A percentile compares a stretch with the other conserved stretches of the same genome.
phyloP scores from a whole-genome alignment of 306 rosid genomes.

The Corylus americana region DNA sequence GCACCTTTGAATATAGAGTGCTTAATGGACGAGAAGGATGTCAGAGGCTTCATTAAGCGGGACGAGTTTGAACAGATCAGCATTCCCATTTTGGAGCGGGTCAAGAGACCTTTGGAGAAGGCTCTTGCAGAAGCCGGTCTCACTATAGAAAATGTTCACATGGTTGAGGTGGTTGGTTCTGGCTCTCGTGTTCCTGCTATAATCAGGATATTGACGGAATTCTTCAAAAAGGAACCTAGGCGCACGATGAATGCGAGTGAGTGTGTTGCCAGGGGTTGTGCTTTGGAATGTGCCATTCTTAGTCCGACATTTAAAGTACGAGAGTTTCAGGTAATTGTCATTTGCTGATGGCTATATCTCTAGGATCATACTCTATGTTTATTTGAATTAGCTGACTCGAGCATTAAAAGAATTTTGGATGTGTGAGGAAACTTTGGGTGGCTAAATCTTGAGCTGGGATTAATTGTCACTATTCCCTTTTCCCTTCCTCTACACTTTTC shows the following conservation, averaged over 20 bases:
- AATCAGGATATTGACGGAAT: constrained; percentile 75
- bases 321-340: constrained; percentile 74
- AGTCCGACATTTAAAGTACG: constrained; percentile 96
- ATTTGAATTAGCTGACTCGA: neutral
- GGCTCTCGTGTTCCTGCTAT: constrained; percentile 95
- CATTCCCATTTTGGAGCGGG: constrained; percentile 85
- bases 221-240: constrained; percentile 90
- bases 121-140: constrained; percentile 89
- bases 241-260: constrained; percentile 98
- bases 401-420: neutral
- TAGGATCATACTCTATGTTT: neutral
- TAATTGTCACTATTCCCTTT: neutral
- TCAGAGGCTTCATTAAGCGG: constrained; percentile 78
- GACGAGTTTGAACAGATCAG: constrained; percentile 87
- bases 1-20: constrained; percentile 93
- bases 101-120: constrained; percentile 79
- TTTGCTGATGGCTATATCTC: neutral
- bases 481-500: neutral
- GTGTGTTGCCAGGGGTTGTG: constrained; percentile 92
- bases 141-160: constrained; percentile 59
- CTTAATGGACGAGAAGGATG: constrained; percentile 96
- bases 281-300: constrained; percentile 90
- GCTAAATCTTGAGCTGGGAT: neutral
- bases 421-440: neutral
- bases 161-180: constrained; percentile 94